phyloP scores from a whole-genome alignment of 164 flowering plant genomes.

The Tetracentron sinense region DNA sequence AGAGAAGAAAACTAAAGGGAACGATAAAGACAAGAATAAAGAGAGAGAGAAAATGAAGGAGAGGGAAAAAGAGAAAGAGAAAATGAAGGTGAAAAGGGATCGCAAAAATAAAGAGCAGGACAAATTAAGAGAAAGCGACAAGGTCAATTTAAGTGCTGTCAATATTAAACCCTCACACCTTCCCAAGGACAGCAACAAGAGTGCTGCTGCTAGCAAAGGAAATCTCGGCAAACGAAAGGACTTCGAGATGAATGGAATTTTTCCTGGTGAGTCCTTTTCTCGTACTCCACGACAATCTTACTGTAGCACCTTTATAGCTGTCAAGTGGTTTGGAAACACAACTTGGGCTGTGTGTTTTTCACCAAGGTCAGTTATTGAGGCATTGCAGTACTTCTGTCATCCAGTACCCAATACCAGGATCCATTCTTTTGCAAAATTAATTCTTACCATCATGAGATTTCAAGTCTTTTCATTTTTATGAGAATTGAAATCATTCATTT shows the following conservation, averaged over 20 bases:
- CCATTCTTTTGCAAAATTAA: too few species aligned
- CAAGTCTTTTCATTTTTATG: too few species aligned
- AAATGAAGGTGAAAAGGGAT: slow-evolving; percentile 31
- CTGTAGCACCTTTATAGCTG: not conserved
- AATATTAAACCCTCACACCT: slow-evolving; percentile 15
- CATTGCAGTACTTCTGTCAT: too few species aligned
- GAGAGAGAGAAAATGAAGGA: slow-evolving; percentile 42
- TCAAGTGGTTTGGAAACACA: slow-evolving; percentile 2
- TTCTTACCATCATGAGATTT: too few species aligned
- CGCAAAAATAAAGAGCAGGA: slow-evolving; percentile 27
- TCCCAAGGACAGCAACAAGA: slow-evolving; percentile 26
- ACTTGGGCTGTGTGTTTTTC: not conserved
- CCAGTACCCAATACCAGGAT: too few species aligned
- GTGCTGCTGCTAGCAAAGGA: slow-evolving; percentile 26
- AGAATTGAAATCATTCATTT: too few species aligned
- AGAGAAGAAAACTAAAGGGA: too few species aligned
- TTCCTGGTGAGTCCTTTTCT: slow-evolving; percentile 59
- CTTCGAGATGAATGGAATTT: slow-evolving; percentile 47
- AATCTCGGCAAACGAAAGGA: slow-evolving; percentile 54
- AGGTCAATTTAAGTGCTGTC: too few species aligned
- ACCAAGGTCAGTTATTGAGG: too few species aligned
- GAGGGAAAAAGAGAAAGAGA: too few species aligned
- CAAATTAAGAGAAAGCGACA: slow-evolving; percentile 27
- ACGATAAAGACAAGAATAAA: slow-evolving; percentile 38
- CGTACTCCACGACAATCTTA: slow-evolving; percentile 2